Evolutionary conservation across 345 rosid species (phyloP), one percentile per base, ranked within the genome.

Genomic region (Aethionema arabicum): DNA sequence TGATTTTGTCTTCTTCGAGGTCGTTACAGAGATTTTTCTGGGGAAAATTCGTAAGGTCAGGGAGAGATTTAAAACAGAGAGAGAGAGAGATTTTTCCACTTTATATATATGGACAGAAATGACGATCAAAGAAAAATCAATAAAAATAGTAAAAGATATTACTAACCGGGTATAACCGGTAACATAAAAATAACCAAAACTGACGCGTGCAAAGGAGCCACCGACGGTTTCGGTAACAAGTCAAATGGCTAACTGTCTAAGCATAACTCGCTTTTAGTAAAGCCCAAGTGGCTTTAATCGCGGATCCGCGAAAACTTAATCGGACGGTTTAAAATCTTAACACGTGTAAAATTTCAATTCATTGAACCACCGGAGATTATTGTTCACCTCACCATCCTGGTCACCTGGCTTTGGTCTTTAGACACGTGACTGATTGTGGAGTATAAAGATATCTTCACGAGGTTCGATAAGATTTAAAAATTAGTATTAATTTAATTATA

Each of bases 81-180:
- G 12, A 14, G 68, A 56, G 35, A 70, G 27, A 16, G 56, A 12
- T 29, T 30, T 16, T 11, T n/a, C 6, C 3, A 38, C 8, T 9
- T 53, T 60, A 37, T 61, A 46, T 61, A 61, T 42, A 52, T 37
- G 11, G 30, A 16, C 37, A 13, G 56, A 65, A 46, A 31, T 51
- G 31, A 21, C 40, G 42, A 58, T 59, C 0, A 43, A 48, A 39
- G 11, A 12, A 21, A 21, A 2, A 54, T 54, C 6, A 29, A 37
- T 11, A 51, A 40, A 30, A 37, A 5, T 21, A 21, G 27, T 21
- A 21, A 43, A 54, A 30, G 0, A 5, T n/a, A n/a, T 35, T 27
- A 35, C 51, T 67, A 51, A 67, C 66, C 47, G 66, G 66, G 52
- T 59, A 59, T 59, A 59, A 59, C 40, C 65, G 59, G 65, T 67